Conservation (phyloP, 2,329 filamentous ascomycete species). For the Fusarium tricinctum region DNA sequence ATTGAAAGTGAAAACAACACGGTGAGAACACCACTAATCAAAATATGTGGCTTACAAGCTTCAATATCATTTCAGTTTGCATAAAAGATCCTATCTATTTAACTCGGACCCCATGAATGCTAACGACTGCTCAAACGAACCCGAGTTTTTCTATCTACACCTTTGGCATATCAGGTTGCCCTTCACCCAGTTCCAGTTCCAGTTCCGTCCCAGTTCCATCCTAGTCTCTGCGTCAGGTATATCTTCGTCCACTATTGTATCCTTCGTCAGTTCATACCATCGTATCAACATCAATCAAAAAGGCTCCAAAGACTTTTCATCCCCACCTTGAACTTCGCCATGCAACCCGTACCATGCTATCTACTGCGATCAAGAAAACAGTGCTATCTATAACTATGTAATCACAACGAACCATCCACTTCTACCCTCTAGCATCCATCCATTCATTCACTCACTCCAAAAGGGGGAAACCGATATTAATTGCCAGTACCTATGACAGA, state of each 20-base stretch:
- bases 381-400: conserved; percentile 53
- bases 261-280: conserved; percentile 41
- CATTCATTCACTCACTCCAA: conserved; percentile 6
- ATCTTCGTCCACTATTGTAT: conserved; percentile 32
- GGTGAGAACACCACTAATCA: not conserved
- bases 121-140: conserved; percentile 23
- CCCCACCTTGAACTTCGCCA: conserved; percentile 40
- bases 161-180: conserved; percentile 28
- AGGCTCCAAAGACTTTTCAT: conserved; percentile 37
- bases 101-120: conserved; percentile 37
- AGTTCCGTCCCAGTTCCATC: not conserved
- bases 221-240: conserved; percentile 29
- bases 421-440: conserved; percentile 26
- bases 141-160: conserved; percentile 40
- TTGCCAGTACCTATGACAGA: conserved; percentile 50
- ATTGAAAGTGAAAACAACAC: not conserved
- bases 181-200: conserved; percentile 17
- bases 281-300: conserved; percentile 43
- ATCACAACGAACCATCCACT: conserved; percentile 36
- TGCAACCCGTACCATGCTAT: conserved; percentile 47
- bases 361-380: conserved; percentile 46
- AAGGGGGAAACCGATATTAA: conserved; percentile 3
- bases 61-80: conserved; percentile 12
- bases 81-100: conserved; percentile 40
- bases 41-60: not conserved